phyloP scores from a whole-genome alignment of 108 stramenopile genomes.

The Skeletonema marinoi region DNA sequence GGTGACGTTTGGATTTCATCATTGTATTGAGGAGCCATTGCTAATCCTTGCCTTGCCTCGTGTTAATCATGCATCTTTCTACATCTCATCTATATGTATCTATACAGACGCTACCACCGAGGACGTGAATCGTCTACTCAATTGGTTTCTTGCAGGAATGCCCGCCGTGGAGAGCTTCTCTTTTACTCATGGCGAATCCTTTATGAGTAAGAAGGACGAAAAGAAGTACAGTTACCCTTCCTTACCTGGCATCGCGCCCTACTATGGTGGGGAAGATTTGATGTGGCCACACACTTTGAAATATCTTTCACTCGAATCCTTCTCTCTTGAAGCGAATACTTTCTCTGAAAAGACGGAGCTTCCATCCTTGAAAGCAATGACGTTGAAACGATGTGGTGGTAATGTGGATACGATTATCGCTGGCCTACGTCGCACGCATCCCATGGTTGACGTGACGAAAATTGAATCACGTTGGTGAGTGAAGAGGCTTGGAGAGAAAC shows the following conservation, averaged over 20 bases:
- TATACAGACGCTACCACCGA: slow-evolving; percentile 5
- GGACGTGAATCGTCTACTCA: background rate
- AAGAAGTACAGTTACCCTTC: background rate
- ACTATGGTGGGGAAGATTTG: background rate
- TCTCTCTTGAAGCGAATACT: background rate
- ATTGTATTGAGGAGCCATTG: background rate
- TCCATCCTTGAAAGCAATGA: background rate
- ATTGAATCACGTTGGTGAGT: background rate
- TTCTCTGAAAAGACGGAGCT: background rate
- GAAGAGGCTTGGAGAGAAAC: background rate
- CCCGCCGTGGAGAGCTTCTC: background rate
- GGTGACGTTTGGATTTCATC: background rate
- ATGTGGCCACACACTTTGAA: slow-evolving; percentile 3
- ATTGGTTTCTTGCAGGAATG: slow-evolving; percentile 3
- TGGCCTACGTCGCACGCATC: background rate
- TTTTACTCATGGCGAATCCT: background rate
- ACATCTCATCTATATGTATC: background rate
- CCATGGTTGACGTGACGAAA: background rate
- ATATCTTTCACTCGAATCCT: background rate
- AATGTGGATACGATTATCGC: slow-evolving; percentile 1
- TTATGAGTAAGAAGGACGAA: background rate
- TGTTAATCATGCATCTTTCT: no score
- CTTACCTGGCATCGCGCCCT: background rate
- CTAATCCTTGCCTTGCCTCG: background rate
- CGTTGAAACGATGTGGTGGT: background rate